Base-by-base conservation (phyloP, 1,284 basidiomycete species). In the Fomitopsis palustris region DNA sequence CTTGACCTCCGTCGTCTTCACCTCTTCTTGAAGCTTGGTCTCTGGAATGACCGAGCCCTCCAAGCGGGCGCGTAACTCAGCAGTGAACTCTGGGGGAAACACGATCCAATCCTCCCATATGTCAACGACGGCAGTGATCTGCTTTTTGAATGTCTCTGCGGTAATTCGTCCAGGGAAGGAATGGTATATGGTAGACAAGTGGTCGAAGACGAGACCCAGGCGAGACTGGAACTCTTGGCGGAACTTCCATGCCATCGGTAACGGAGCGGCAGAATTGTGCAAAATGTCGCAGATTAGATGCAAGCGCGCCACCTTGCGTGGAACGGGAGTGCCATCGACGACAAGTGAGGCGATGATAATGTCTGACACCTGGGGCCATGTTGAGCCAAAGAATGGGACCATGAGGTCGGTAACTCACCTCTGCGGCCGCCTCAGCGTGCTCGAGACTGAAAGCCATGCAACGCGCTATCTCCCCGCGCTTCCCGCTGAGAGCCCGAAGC, bases 81-180 rank as follows among this genome's bases (percentile, higher is more conserved):
- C 72, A 0, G 92, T 91, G 66, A 92, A 90, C 56, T 95, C 90
- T 1, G 89, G 88, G 33, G 92, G 81, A 70, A 97, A 95, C 19
- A 96, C 91, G 61, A 96, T 95, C 92, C 94, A 96, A 68, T 94
- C 87, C 68, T 98, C 96, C 96, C 96, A 99, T 23, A 96, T 87
- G 66, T 95, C 91, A 1, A 98, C 80, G 12, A 98, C 86, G 0
- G 83, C 77, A 2, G 85, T 86, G 55, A 98, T 92, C 72, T 96
- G 93, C 62, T 88, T 90, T 75, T 91, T 95, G 80, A 98, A 98
- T 1, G 90, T 89, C 65, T 96, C 93, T 16, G 95, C 95, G 6
- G 94, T 95, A 69, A 98, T 94, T 45, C 92, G 81, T 3, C 95
- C 95, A 0, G 93, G 92, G 69, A 98, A 93, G 23, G 92, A 93